Conservation (phyloP, 495 filamentous ascomycete species). For the Trichoderma parareesei region DNA sequence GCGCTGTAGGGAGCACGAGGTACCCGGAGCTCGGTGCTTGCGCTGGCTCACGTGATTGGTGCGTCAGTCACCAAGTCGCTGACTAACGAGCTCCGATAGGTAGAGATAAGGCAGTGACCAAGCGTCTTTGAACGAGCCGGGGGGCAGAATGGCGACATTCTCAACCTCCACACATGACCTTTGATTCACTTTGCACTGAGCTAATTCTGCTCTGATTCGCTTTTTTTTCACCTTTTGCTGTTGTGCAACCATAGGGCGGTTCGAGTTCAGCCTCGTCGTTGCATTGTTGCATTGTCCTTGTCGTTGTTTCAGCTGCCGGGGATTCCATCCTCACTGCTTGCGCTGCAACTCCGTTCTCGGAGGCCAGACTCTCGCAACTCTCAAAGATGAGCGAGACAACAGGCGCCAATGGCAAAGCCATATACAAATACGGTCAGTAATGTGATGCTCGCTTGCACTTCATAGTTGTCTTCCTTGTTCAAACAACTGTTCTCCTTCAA, state of each 20-base stretch:
- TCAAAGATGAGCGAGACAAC: neutral
- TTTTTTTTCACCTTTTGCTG: neutral
- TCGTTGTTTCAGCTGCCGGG: neutral
- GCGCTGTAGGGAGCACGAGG: neutral
- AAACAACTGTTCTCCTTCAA: neutral
- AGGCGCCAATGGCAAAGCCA: neutral
- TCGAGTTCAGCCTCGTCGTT: neutral
- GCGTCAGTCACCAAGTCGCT: neutral
- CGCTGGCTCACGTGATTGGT: neutral
- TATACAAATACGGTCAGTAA: conserved; percentile 13
- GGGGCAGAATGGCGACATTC: neutral
- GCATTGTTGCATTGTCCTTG: neutral
- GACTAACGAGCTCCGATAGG: neutral
- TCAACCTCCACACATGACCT: neutral
- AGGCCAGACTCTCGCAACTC: neutral
- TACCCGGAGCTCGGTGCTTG: neutral
- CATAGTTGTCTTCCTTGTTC: neutral
- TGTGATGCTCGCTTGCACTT: too few species aligned
- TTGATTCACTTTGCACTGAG: neutral
- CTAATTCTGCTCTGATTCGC: neutral
- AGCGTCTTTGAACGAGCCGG: neutral
- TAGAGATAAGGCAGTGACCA: too few species aligned
- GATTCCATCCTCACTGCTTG: neutral
- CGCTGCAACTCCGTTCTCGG: neutral
- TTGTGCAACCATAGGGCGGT: neutral